A percentile compares a stretch with the other conserved stretches of the same genome.
phyloP scores from a whole-genome alignment of 257 asterid genomes.

The Plectranthus barbatus region DNA sequence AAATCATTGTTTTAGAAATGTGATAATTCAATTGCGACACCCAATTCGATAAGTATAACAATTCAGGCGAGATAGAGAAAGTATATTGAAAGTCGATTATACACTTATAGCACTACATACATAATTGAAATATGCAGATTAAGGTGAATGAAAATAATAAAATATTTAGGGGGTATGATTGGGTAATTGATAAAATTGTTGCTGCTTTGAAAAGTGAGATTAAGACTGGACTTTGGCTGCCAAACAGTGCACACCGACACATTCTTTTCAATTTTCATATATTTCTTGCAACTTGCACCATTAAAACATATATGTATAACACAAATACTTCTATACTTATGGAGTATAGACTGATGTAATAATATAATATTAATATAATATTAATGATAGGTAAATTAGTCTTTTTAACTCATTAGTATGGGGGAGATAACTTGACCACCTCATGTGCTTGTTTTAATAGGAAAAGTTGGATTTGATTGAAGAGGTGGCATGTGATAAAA shows the following conservation, averaged over 20 bases:
- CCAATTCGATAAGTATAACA: no score
- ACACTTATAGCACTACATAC: background rate
- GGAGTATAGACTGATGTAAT: no score
- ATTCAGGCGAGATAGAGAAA: no score
- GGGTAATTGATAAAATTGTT: conserved; percentile 9
- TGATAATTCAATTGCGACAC: no score
- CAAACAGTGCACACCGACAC: conserved; percentile 24
- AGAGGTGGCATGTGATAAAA: background rate
- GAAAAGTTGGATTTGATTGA: background rate
- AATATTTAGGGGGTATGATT: background rate
- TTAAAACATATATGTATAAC: no score
- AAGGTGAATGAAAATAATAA: background rate
- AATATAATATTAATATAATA: no score
- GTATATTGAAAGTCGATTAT: background rate
- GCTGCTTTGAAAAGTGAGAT: conserved; percentile 6
- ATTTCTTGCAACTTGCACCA: conserved; percentile 4
- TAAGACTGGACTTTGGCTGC: conserved; percentile 18
- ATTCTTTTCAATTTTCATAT: conserved; percentile 10
- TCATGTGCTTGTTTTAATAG: background rate
- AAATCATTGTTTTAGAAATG: no score
- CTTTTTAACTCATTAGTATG: no score
- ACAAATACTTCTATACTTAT: no score
- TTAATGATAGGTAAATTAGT: no score
- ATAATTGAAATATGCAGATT: no score
- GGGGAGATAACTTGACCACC: background rate